Base-by-base conservation (phyloP, 1,284 basidiomycete species). In the Leccinum cinnamomeum region DNA sequence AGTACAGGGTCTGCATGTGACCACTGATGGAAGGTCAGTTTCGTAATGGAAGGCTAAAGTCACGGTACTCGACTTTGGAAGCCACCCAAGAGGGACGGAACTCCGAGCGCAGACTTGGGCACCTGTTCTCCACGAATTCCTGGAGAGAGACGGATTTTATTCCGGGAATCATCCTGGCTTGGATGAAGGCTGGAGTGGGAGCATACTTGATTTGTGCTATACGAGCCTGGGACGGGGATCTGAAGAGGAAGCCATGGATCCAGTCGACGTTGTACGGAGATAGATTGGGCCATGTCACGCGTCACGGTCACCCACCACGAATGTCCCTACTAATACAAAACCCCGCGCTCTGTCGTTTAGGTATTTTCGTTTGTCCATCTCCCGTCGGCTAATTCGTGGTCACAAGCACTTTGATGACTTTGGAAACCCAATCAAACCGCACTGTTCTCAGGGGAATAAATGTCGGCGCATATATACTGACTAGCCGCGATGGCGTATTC, bases 1-100 rank as follows among this genome's bases (percentile, higher is more conserved):
- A 86, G 62, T 89, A 90, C n/a, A 85, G 71, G 4, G 89, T 91
- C 69, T 91, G 89, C 41, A 90, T 67, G 72, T 91, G 89, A n/a
- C 89, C 90, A 70, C 88, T 90, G 62, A 16, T 48, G 60, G 56
- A 54, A 35, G 5, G 57, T 68, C 23, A 66, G 60, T 28, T 28
- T 28, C 25, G 25, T 28, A 28, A 28, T 28, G 25, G 25, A 28
- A 28, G 25, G 25, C 25, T 28, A 28, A 28, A 28, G 25, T 28
- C 25, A 28, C 25, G n/a, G 37, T 57, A 57, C 53, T 62, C 23
- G 74, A 90, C 89, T 82, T 89, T 68, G 78, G 80, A 51, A 92
- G 77, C 88, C 88, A 91, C 25, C 89, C 88, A 90, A 3, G 83
- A 73, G 5, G 90, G 86, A 23, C 73, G 75, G 66, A 86, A 91